Base-by-base conservation (phyloP, 345 rosid genomes). In the Angophora floribunda region DNA sequence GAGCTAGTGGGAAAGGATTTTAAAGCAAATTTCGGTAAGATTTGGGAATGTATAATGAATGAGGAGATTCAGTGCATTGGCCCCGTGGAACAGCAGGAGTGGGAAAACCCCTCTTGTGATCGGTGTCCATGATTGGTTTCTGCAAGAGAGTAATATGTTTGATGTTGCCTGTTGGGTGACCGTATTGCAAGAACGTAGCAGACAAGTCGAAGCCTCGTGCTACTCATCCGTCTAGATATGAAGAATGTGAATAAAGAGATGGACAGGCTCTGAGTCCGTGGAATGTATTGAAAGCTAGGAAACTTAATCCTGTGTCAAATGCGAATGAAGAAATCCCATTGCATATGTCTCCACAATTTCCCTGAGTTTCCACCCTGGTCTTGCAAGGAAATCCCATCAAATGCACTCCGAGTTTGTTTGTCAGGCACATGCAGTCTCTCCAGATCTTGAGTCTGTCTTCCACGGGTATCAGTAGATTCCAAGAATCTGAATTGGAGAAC, bases 141-240 rank as follows among this genome's bases (percentile, higher is more conserved):
- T 63, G 75, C 75, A n/a, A 63, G 75, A 63, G 19, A 63, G 67
- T n/a, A 7, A 63, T 17, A 13, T 7, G 75, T n/a, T 2, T n/a
- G 75, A 63, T 63, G 75, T n/a, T 7, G 75, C 75, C 14, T n/a
- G 75, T n/a, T n/a, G 75, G 75, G 17, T 0, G 0, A n/a, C 36
- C 41, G 17, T n/a, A 63, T 63, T 2, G 17, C 75, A 63, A 63
- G 75, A 63, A 63, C n/a, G 36, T 15, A 63, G 41, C 75, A 63
- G 17, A 63, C 7, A 13, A 63, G 70, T 61, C 7, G 36, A 28
- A 63, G 6, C 4, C 9, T 17, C 0, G 14, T 28, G 32, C 30
- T 61, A 28, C 67, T 61, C 0, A 0, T 61, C 6, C 26, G 0
- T 12, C 32, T 28, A 61, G 67, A 61, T 61, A 15, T 0, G 32